Percentiles rank a stretch among this genome's conserved stretches.
Evolutionary conservation across 768 basidiomycete genomes (phyloP).

Genomic region (Lyophyllum decastes): DNA sequence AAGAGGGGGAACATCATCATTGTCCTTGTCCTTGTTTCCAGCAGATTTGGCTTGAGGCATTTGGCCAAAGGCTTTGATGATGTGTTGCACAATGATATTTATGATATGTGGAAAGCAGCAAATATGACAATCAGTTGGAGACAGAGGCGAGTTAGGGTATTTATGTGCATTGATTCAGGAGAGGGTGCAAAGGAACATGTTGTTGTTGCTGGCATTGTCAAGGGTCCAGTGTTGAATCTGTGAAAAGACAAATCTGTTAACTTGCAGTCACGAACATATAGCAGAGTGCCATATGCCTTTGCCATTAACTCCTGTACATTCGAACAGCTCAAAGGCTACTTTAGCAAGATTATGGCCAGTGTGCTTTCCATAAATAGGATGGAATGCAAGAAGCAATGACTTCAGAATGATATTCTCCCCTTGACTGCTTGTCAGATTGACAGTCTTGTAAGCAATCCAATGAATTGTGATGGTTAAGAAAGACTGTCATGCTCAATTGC

Average conservation of each 20-base stretch:
- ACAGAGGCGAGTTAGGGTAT: conserved; percentile 4
- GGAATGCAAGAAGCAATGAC: background rate
- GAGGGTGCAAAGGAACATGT: conserved; percentile 3
- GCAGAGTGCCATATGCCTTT: background rate
- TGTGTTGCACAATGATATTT: conserved; percentile 16
- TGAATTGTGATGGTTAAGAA: background rate
- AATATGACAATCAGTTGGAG: conserved; percentile 9
- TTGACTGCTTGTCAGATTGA: background rate
- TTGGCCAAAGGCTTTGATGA: conserved; percentile 1
- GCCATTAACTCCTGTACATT: background rate
- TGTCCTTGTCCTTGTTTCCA: background rate
- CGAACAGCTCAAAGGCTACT: background rate
- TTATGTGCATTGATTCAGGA: background rate
- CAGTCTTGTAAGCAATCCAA: background rate
- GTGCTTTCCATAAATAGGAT: background rate
- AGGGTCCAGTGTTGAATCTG: conserved; percentile 7
- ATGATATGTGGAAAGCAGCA: conserved; percentile 24
- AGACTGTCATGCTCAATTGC: background rate
- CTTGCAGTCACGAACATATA: background rate
- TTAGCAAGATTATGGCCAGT: background rate
- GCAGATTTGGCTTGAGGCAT: background rate
- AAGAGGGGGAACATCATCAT: background rate
- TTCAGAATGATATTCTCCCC: background rate
- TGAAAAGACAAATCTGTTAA: background rate
- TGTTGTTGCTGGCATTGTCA: conserved; percentile 21